Base-by-base conservation (phyloP, 2,329 filamentous ascomycete species). In the Sporothrix phasma region DNA sequence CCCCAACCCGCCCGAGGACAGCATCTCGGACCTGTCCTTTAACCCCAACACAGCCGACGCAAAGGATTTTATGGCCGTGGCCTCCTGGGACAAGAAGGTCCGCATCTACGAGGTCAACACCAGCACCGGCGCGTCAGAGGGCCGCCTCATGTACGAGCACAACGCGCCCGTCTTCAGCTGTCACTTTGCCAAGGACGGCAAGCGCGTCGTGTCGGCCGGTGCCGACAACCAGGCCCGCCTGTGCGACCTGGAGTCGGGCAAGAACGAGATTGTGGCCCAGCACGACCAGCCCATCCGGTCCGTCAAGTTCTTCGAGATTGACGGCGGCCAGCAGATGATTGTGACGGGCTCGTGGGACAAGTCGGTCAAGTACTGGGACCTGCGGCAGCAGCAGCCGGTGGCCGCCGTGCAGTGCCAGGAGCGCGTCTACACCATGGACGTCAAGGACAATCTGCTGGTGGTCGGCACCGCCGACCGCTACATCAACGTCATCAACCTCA, bases 31-130 rank as follows among this genome's bases (percentile, higher is more conserved):
- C 73, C 82, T 99, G 66, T 80, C 85, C 58, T 99, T 97, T 78
- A 72, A 81, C 72, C 72, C 77, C 67, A 72, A 80, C 73, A 71
- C 75, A 1, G 53, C 73, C 74, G 72, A 81, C 81, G 62, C 83
- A 78, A 75, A 75, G 69, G 91, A 97, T 71, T 89, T 95, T 73
- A 81, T 99, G 19, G 92, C 93, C 26, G 90, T 97, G 41, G 81
- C 91, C 56, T 96, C 91, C 71, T 99, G 94, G 94, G 94, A 99
- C 77, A 96, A 95, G 80, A 96, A 96, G 75, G 91, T 97, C 68
- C 88, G 92, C 72, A 93, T 99, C 73, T 99, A 97, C 78, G 91
- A 97, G 76, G 91, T 97, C 73, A 85, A 88, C 68, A 78, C 77
- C 64, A 85, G 85, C 69, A 68, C 56, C 22, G 91, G 92, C 49